phyloP scores from a whole-genome alignment of 1,284 basidiomycete genomes.

The Puccinia triticina region DNA sequence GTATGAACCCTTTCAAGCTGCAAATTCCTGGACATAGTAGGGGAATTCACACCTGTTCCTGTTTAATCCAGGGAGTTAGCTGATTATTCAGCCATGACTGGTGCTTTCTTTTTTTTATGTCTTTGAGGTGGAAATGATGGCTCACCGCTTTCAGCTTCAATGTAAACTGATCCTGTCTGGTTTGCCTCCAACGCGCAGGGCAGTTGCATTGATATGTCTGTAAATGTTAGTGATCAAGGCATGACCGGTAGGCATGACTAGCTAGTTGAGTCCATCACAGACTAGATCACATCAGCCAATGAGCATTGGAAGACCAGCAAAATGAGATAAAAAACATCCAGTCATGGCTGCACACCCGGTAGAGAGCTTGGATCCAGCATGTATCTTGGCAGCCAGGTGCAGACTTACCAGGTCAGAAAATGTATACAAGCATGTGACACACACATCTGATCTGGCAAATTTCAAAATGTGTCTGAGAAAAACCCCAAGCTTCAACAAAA shows the following conservation, averaged over 20 bases:
- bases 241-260: constrained; percentile 64
- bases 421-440: constrained; percentile 75
- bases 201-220: constrained; percentile 68
- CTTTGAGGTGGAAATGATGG: not conserved
- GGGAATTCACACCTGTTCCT: constrained; percentile 84
- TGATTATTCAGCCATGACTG: constrained; percentile 7
- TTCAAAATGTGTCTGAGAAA: constrained; percentile 70
- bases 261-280: constrained; percentile 25
- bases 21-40: constrained; percentile 79
- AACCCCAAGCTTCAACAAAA: constrained; percentile 15
- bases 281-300: constrained; percentile 44
- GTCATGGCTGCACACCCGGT: constrained; percentile 62
- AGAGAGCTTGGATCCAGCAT: constrained; percentile 58
- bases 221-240: constrained; percentile 68
- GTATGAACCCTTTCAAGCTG: constrained; percentile 82
- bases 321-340: not conserved
- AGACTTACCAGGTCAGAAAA: constrained; percentile 90
- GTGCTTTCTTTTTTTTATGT: not conserved
- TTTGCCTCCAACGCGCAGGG: constrained; percentile 62
- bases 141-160: constrained; percentile 93
- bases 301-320: constrained; percentile 52
- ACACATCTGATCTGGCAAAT: constrained; percentile 65
- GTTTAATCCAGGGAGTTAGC: not conserved
- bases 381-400: constrained; percentile 74
- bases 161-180: constrained; percentile 69